A percentile compares a stretch with the other conserved stretches of the same genome.
Evolutionary conservation across 345 rosid species (phyloP).

Genomic region (Isatis tinctoria): DNA sequence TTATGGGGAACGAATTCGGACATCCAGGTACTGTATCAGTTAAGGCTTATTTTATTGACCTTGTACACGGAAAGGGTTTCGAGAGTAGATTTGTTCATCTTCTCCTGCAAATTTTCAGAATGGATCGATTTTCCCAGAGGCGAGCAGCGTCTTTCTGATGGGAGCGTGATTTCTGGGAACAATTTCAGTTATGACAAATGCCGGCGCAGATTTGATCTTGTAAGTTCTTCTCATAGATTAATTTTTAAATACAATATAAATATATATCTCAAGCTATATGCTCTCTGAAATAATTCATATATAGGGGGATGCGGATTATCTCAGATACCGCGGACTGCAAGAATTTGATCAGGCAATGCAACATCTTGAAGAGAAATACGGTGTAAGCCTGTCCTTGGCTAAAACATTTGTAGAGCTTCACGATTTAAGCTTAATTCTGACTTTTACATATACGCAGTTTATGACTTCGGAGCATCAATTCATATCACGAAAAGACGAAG

Average conservation of each 20-base stretch:
- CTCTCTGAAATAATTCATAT: conserved; percentile 6
- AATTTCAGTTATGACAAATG: conserved; percentile 81
- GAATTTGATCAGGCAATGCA: conserved; percentile 98
- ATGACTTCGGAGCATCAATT: conserved; percentile 91
- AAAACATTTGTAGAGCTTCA: neutral
- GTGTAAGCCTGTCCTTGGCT: conserved; percentile 44
- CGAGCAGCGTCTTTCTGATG: conserved; percentile 67
- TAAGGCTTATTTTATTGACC: conserved; percentile 5
- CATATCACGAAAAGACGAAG: conserved; percentile 76
- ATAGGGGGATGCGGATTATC: conserved; percentile 81
- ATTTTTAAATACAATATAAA: neutral
- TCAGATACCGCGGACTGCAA: conserved; percentile 81
- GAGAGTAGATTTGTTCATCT: conserved; percentile 2
- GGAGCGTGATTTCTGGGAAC: conserved; percentile 65
- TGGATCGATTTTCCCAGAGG: conserved; percentile 99
- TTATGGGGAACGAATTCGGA: conserved; percentile 99
- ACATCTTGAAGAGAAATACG: conserved; percentile 68
- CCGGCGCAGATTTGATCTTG: conserved; percentile 90
- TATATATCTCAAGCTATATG: conserved; percentile 1
- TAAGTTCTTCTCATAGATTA: conserved; percentile 34
- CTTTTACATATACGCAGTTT: conserved; percentile 44
- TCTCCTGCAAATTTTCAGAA: conserved; percentile 45
- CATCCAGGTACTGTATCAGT: conserved; percentile 70
- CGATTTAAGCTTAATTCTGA: neutral
- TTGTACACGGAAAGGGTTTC: neutral